Evolutionary conservation across 331 rosid genomes (phyloP), one percentile per base, ranked within the genome.

Genomic region (Telfairia occidentalis): DNA sequence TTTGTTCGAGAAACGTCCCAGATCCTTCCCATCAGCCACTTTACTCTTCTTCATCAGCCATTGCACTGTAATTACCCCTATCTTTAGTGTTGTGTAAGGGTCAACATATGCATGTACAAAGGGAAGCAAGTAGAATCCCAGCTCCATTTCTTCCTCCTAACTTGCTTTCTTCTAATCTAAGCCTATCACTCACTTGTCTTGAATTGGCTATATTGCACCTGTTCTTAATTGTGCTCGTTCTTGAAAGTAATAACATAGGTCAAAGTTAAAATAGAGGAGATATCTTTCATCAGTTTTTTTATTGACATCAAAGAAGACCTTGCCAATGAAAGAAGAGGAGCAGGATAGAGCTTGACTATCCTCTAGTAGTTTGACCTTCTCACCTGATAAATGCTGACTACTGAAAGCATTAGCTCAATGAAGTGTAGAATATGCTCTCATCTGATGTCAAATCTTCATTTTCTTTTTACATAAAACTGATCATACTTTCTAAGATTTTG

Each of bases 401-500:
- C 8, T 5, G 19, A 21, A 73, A 64, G 75, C 57, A 66, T 66
- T 12, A 63, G 72, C 49, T 8, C 53, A n/a, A 15, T 23, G 73
- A 23, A 67, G 5, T 23, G 73, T 21, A 5, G 34, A 42, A 26
- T 21, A 5, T 42, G 34, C 52, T 67, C 35, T 24, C 49, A 67
- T 67, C 12, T 38, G 73, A 40, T 10, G 73, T 21, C 12, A 38
- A 34, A 46, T 15, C 61, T 55, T 59, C 32, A 28, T 45, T 70
- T 54, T 42, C 16, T 6, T 37, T 28, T 9, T 55, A 26, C 78
- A 49, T 58, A 76, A 77, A 82, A 65, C 85, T 84, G 76, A 80
- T 16, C 3, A 89, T 78, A 79, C 79, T 80, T 74, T 86, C 88
- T 75, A 88, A 83, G 60, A 82, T 71, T 57, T 42, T 54, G 69